A percentile compares a stretch with the other conserved stretches of the same genome.
Evolutionary conservation across 805 yeast species (phyloP).

Genomic region (Saccharomycopsis sp.): DNA sequence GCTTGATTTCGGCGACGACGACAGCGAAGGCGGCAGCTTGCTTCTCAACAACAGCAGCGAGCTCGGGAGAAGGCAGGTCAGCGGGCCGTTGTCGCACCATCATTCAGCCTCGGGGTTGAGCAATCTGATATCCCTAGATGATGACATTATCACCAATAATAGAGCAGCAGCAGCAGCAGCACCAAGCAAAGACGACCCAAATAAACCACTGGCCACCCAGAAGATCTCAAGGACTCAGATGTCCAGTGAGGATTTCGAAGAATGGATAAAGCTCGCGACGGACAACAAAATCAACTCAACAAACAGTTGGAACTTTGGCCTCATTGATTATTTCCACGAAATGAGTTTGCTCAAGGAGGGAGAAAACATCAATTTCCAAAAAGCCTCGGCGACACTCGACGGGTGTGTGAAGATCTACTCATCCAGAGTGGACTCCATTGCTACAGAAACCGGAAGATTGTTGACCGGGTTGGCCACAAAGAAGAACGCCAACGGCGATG

Average conservation of each 20-base stretch:
- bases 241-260: constrained; percentile 50
- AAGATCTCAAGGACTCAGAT: constrained; percentile 24
- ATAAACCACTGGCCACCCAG: constrained; percentile 22
- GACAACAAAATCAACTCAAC: constrained; percentile 76
- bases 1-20: constrained; percentile 20
- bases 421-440: constrained; percentile 85
- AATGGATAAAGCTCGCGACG: constrained; percentile 76
- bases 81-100: neutral
- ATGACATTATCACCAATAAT: neutral
- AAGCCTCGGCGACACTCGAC: constrained; percentile 84
- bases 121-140: neutral
- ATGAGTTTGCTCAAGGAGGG: constrained; percentile 66
- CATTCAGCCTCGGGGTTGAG: neutral
- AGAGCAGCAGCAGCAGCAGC: neutral
- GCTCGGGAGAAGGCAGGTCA: neutral
- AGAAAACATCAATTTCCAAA: constrained; percentile 76
- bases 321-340: constrained; percentile 88
- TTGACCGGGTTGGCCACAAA: constrained; percentile 62
- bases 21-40: constrained; percentile 8
- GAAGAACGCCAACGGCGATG: constrained; percentile 24
- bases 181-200: neutral
- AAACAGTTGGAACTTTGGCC: constrained; percentile 84
- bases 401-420: constrained; percentile 92
- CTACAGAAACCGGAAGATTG: constrained; percentile 79
- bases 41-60: constrained; percentile 8